Evolutionary conservation across 2,329 filamentous ascomycete species (phyloP), one percentile per base, ranked within the genome.

Genomic region (Teratosphaeria zuluensis): DNA sequence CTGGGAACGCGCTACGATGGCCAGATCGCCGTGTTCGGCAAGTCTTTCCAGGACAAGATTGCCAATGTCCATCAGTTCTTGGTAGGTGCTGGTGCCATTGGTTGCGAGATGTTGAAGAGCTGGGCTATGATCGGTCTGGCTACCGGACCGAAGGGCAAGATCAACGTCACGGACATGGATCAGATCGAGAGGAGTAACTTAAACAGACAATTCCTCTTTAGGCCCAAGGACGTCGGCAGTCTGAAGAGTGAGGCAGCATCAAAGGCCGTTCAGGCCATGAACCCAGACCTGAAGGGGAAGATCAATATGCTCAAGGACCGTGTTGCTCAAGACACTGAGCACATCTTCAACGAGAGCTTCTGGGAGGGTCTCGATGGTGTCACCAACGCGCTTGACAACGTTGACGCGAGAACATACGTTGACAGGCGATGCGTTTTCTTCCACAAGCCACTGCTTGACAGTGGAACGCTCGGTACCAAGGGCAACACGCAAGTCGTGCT

Each of bases 51-150:
- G 75, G 88, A 96, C 56, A 96, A 96, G 80, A 83, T 99, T 65
- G 84, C 87, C 61, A 95, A 96, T 68, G 76, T 94, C 62, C 94
- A 87, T 69, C 85, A 97, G 68, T 99, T 99, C 79, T 81, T 99
- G 58, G 94, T 99, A 59, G 94, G 94, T 66, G 90, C 94, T 53
- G 94, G 94, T 68, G 94, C 95, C 63, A 99, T 99, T 73, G 94
- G 94, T 53, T 99, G 94, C 70, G 94, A 99, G 72, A 99, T 97
- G 88, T 79, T 99, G 66, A 99, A 99, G 84, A 97, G 97, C 75
- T 99, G 94, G 92, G 92, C 95, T 38, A 95, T 99, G 92, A 95
- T 97, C 73, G 94, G 94, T 65, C 80, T 99, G 32, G 92, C 88
- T 52, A 89, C 89, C 53, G 94, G 94, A 3, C 89, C 90, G 2